phyloP scores from a whole-genome alignment of 441 rosid species.

The Croton laevigatus region DNA sequence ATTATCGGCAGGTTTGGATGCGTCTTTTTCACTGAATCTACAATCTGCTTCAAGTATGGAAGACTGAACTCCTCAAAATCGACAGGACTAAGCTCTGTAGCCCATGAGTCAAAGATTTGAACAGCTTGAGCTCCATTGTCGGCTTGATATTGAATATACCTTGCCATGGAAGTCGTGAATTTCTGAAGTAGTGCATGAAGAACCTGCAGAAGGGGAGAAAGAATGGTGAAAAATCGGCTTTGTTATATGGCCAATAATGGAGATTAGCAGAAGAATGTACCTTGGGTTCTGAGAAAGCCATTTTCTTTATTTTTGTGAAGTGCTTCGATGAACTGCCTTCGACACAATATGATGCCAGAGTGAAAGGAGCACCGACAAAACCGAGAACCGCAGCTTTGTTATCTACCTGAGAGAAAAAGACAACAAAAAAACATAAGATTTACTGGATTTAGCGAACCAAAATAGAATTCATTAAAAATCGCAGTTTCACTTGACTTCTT shows the following conservation, averaged over 20 bases:
- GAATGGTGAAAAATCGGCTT: conserved; percentile 7
- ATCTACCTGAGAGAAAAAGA: conserved; percentile 49
- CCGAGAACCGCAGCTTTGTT: conserved; percentile 85
- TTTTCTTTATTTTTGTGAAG: conserved; percentile 72
- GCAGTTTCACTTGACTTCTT: not conserved
- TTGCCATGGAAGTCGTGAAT: conserved; percentile 85
- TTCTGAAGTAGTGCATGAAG: conserved; percentile 82
- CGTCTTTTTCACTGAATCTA: conserved; percentile 74
- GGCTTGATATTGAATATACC: conserved; percentile 76
- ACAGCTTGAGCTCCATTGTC: conserved; percentile 96
- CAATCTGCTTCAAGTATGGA: conserved; percentile 84
- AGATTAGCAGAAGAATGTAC: conserved; percentile 26
- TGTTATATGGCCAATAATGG: not conserved
- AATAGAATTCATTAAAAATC: not conserved
- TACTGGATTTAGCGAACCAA: not conserved
- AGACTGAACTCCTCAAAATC: conserved; percentile 93
- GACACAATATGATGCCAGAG: conserved; percentile 85
- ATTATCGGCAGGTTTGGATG: conserved; percentile 86
- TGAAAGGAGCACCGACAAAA: conserved; percentile 97
- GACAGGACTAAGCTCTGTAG: conserved; percentile 91
- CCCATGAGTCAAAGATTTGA: conserved; percentile 97
- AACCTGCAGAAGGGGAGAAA: conserved; percentile 41
- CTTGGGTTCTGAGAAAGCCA: conserved; percentile 93
- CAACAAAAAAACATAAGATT: not conserved
- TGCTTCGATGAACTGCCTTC: conserved; percentile 97